Evolutionary conservation across 176 grass and related monocot species (phyloP).

Genomic region (Aegilops sharonensis): DNA sequence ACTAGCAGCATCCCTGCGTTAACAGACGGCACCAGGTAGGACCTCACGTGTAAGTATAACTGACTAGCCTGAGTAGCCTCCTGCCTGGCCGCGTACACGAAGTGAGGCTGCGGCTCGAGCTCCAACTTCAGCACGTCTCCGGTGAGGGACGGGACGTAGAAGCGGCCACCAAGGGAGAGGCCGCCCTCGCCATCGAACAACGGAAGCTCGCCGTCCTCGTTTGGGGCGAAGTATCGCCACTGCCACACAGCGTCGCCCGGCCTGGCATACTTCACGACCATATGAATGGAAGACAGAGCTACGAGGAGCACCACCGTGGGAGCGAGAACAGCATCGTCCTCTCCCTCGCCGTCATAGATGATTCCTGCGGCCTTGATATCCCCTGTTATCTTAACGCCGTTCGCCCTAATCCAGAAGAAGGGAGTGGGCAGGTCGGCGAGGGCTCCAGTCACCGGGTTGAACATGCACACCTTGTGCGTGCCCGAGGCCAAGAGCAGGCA

Average conservation of each 20-base stretch:
- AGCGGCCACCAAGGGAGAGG: not conserved
- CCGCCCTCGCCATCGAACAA: not conserved
- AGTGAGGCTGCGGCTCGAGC: not conserved
- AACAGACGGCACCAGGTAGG: not conserved
- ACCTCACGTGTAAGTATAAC: too few relatives aligned
- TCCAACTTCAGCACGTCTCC: not conserved
- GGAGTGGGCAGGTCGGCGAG: not conserved
- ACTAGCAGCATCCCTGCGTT: not conserved
- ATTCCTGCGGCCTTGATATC: not conserved
- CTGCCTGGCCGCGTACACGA: not conserved
- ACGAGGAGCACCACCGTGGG: not conserved
- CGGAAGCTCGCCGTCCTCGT: not conserved
- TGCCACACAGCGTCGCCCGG: not conserved
- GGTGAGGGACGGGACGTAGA: not conserved
- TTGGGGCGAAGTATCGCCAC: fast-evolving
- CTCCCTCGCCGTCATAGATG: not conserved
- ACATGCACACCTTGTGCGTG: not conserved
- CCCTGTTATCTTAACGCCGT: not conserved
- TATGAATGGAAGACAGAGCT: fast-evolving
- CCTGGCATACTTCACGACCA: not conserved
- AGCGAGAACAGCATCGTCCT: too few relatives aligned
- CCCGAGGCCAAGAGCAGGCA: not conserved
- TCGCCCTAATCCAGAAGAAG: not conserved
- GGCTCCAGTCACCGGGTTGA: not conserved
- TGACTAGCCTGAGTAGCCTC: too few relatives aligned